A percentile compares a stretch with the other conserved stretches of the same genome.
phyloP scores from a whole-genome alignment of 495 filamentous ascomycete species.

The Friedmanniomyces simplex region DNA sequence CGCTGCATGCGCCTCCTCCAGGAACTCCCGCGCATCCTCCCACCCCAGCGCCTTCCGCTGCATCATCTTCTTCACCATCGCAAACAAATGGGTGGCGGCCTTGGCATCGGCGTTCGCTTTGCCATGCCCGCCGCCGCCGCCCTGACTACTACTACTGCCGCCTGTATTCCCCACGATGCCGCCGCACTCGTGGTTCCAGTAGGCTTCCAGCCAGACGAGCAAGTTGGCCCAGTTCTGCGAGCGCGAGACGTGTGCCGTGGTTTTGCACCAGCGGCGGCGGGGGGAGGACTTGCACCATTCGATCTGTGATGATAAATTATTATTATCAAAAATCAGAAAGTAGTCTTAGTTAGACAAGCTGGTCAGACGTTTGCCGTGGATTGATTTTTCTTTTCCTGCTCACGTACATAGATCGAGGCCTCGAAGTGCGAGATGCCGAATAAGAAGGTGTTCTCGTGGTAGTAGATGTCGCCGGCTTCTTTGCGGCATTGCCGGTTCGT shows the following conservation, averaged over 20 bases:
- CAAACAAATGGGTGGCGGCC: conserved; percentile 1
- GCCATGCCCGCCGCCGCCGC: no score
- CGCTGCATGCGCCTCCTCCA: background rate
- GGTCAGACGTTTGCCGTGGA: no score
- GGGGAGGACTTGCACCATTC: background rate
- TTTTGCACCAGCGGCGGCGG: background rate
- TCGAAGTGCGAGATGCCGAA: conserved; percentile 1
- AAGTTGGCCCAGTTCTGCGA: conserved; percentile 6
- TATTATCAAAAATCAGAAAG: no score
- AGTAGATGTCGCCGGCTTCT: conserved; percentile 7
- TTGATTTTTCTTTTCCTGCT: no score
- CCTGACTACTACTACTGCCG: no score
- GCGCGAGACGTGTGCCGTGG: background rate
- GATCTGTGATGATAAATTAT: background rate
- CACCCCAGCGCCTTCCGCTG: background rate
- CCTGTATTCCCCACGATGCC: no score
- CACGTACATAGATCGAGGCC: background rate
- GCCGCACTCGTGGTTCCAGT: conserved; percentile 4
- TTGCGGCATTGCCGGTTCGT: background rate
- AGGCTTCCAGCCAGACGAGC: conserved; percentile 1
- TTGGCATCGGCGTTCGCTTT: conserved; percentile 2
- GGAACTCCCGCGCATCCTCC: background rate
- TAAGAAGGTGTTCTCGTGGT: conserved; percentile 4
- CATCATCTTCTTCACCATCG: conserved; percentile 5
- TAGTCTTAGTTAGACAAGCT: no score